A percentile compares a stretch with the other conserved stretches of the same genome.
phyloP scores from a whole-genome alignment of 371 early-diverging fungal genomes.

The Dinochytrium kinnereticum region DNA sequence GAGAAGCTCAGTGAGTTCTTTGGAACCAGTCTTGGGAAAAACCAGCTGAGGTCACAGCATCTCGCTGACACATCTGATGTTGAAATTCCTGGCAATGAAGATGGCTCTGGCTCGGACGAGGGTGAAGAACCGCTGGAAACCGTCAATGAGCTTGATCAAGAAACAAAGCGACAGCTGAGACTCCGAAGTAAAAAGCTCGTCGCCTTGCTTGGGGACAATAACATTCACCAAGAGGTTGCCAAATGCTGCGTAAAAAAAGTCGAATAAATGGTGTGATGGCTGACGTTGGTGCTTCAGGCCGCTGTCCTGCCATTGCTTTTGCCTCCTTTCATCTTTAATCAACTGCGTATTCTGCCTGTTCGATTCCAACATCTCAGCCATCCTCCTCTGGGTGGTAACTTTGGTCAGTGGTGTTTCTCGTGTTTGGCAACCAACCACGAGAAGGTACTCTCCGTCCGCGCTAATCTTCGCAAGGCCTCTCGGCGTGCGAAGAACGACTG shows the following conservation, averaged over 20 bases:
- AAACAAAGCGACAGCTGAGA: constrained; percentile 35
- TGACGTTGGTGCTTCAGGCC: too few species aligned
- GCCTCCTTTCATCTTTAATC: too few species aligned
- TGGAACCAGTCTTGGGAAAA: constrained; percentile 39
- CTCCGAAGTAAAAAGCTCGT: constrained; percentile 41
- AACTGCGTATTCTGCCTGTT: too few species aligned
- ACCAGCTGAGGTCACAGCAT: constrained; percentile 33
- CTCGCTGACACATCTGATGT: constrained; percentile 22
- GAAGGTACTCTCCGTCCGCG: too few species aligned
- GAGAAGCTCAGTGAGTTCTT: constrained; percentile 55
- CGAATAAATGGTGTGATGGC: too few species aligned
- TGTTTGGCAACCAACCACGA: too few species aligned
- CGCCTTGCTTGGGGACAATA: constrained; percentile 34
- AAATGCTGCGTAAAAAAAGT: background rate
- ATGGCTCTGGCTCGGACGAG: background rate
- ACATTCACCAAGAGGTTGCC: constrained; percentile 2
- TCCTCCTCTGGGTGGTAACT: too few species aligned
- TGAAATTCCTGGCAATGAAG: background rate
- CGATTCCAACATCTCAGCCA: too few species aligned
- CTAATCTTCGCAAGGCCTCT: too few species aligned
- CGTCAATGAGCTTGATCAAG: constrained; percentile 38
- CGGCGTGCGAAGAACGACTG: too few species aligned
- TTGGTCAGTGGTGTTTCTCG: too few species aligned
- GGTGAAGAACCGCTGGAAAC: constrained; percentile 28
- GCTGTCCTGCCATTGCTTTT: too few species aligned